These are phyloP conservation scores for Tetrapisispora pingtungensis DNA, from an alignment of 805 yeast species.

Conservation along the genomic window DNA sequence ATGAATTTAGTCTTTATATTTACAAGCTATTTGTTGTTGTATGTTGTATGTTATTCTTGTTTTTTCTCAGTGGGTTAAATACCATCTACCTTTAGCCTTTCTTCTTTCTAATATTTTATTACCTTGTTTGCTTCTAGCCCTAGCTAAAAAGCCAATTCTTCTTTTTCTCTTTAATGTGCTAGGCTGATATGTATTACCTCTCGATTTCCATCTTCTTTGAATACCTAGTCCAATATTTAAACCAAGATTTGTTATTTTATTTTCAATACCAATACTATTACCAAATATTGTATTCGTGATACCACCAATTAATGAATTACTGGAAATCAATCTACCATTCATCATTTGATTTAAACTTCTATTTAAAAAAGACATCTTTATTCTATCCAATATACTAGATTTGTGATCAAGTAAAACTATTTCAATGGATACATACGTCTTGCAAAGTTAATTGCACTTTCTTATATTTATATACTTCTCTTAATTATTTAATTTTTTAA, in stretches of 20 bases:
- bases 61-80: conserved; percentile 55
- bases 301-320: neutral
- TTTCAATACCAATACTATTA: too few species aligned
- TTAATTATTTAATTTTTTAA: too few species aligned
- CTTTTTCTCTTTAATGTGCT: conserved; percentile 84
- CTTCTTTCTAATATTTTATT: conserved; percentile 70
- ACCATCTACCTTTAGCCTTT: conserved; percentile 89
- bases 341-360: neutral
- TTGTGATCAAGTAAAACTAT: too few species aligned
- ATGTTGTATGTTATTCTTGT: neutral
- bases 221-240: conserved; percentile 9
- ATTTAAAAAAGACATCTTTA: neutral
- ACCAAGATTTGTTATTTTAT: neutral
- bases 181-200: conserved; percentile 95
- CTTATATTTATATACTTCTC: too few species aligned
- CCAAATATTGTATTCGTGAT: neutral
- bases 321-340: neutral
- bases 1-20: too few species aligned
- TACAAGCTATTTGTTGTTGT: neutral
- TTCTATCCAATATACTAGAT: too few species aligned
- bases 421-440: too few species aligned
- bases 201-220: conserved; percentile 60
- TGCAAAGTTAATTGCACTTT: too few species aligned
- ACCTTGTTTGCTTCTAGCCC: conserved; percentile 66
- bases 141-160: conserved; percentile 78